phyloP scores from a whole-genome alignment of 2,329 filamentous ascomycete species.

The Neonectria ditissima region DNA sequence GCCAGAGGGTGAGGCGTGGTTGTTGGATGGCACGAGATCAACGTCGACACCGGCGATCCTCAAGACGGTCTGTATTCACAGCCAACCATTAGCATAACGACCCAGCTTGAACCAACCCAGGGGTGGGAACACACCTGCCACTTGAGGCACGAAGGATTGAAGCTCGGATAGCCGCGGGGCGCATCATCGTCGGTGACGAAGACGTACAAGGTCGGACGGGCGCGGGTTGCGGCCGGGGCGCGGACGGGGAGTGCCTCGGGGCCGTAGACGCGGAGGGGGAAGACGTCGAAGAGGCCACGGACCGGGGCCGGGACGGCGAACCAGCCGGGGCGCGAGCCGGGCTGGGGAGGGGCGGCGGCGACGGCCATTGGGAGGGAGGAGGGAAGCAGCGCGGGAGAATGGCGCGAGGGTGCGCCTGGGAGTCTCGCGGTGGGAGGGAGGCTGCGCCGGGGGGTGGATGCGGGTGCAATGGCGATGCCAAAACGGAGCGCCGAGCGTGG shows the following conservation, averaged over 20 bases:
- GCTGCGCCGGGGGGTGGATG: neutral
- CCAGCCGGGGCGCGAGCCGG: slow-evolving; percentile 48
- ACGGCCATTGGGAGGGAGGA: slow-evolving; percentile 33
- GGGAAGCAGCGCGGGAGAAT: neutral
- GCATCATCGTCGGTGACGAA: slow-evolving; percentile 78
- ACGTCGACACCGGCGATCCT: slow-evolving; percentile 80
- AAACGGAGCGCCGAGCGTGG: slow-evolving; percentile 1
- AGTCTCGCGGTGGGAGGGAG: neutral
- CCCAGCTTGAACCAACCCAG: neutral
- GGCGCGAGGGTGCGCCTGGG: neutral
- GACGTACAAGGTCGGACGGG: slow-evolving; percentile 74
- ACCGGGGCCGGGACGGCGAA: slow-evolving; percentile 78
- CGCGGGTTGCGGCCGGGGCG: slow-evolving; percentile 55
- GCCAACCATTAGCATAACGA: neutral
- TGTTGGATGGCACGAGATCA: slow-evolving; percentile 78
- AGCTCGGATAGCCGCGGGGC: slow-evolving; percentile 74
- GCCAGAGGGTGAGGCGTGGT: slow-evolving; percentile 92
- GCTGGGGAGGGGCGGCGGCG: slow-evolving; percentile 21
- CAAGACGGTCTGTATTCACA: slow-evolving; percentile 75
- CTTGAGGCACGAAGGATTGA: slow-evolving; percentile 93
- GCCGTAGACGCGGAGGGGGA: slow-evolving; percentile 82
- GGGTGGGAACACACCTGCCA: slow-evolving; percentile 79
- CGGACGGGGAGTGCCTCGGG: slow-evolving; percentile 79
- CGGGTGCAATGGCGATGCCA: slow-evolving; percentile 3
- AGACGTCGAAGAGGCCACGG: slow-evolving; percentile 84